A percentile compares a stretch with the other conserved stretches of the same genome.
Conservation (phyloP, 2,329 filamentous ascomycete genomes). For the Diaporthe destruens region DNA sequence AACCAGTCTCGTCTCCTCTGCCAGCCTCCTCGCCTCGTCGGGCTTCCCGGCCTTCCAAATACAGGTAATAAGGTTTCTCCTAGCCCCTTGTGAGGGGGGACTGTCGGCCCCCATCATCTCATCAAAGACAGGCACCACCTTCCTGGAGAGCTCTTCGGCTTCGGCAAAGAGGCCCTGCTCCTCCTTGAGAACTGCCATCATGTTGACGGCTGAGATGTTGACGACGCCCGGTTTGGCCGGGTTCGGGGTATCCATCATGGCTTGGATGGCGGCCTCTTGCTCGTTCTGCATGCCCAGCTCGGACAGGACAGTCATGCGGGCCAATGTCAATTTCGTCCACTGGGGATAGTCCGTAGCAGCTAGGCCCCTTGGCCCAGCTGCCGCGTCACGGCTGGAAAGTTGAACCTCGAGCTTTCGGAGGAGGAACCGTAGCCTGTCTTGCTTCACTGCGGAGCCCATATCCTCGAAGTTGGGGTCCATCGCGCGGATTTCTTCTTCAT, state of each 20-base stretch:
- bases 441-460: not conserved
- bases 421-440: conserved; percentile 9
- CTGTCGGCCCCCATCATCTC: conserved; percentile 15
- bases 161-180: conserved; percentile 4
- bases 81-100: conserved; percentile 17
- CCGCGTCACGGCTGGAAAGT: not conserved
- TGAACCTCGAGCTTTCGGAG: not conserved
- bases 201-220: conserved; percentile 22
- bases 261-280: conserved; percentile 19
- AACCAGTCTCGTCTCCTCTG: conserved; percentile 18
- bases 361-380: not conserved
- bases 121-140: conserved; percentile 21
- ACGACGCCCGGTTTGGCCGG: conserved; percentile 17
- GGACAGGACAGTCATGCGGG: conserved; percentile 12
- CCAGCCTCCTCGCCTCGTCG: conserved; percentile 1
- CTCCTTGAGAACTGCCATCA: conserved; percentile 20
- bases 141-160: conserved; percentile 7
- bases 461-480: conserved; percentile 4
- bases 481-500: not conserved
- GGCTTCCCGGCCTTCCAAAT: conserved; percentile 24
- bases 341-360: not conserved
- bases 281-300: conserved; percentile 20
- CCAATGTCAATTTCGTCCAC: conserved; percentile 11
- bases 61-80: conserved; percentile 16
- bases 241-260: conserved; percentile 24